Evolutionary conservation across 2,329 filamentous ascomycete genomes (phyloP), one percentile per base, ranked within the genome.

Genomic region (Magnaporthiopsis incrustans): DNA sequence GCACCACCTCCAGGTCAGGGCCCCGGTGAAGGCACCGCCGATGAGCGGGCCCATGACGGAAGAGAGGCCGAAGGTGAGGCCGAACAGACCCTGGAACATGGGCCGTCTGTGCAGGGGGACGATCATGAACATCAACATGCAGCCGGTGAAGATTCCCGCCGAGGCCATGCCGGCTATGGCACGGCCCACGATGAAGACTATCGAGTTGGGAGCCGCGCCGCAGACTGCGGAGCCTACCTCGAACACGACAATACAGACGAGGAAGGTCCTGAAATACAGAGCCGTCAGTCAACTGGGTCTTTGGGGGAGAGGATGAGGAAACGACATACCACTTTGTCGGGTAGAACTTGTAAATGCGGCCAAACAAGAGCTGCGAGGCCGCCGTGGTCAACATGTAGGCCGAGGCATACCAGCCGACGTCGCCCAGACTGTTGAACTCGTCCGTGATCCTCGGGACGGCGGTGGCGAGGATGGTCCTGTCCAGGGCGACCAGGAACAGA

Each of bases 371-470:
- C 68, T 84, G 81, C 25, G 78, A 81, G n/a, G 82, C 81, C 8
- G 82, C 79, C 2, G 82, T 83, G 15, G 84, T 85, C 67, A 88
- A 75, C 77, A 87, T 82, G 70, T 86, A 86, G 1, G 83, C 80
- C 53, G 82, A 84, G 6, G 82, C 84, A 71, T 88, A 88, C 85
- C 85, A 88, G 62, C 84, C 84, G 64, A 88, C 83, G 66, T 88
- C 85, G 2, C 81, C 80, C 2, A 87, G 73, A 62, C 82, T 82
- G 60, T 82, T 74, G 70, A 85, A 85, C 26, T 84, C 81, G 68
- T 83, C 77, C n/a, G 81, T 83, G 69, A 85, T 85, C 44, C 76
- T 73, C 1, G 82, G 82, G 30, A 83, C 79, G 14, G 82, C 83
- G 57, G 77, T 85, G 66, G 82, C 78, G 60, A 85, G 76, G 67